phyloP scores from a whole-genome alignment of 2,329 filamentous ascomycete species.

The Graphilbum ipis-grandicollis region DNA sequence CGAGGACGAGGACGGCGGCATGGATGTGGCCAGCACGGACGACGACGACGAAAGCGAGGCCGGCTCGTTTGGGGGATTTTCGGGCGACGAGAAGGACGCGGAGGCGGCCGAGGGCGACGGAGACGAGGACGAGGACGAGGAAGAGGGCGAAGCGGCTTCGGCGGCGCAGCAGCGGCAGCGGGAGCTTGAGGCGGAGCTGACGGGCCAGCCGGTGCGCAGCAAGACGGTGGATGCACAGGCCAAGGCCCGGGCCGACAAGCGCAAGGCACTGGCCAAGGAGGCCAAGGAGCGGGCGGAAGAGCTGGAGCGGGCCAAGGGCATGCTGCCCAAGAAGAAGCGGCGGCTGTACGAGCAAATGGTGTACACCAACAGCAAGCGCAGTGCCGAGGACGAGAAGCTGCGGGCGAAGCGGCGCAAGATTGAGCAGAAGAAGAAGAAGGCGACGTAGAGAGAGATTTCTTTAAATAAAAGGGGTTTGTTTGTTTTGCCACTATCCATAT shows the following conservation, averaged over 20 bases:
- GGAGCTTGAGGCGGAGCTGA: constrained; percentile 84
- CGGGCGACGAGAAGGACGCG: constrained; percentile 15
- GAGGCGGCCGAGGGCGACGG: constrained; percentile 25
- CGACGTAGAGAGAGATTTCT: constrained; percentile 11
- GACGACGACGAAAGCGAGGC: constrained; percentile 36
- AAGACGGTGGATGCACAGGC: constrained; percentile 24
- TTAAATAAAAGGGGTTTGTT: no score
- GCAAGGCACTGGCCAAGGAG: constrained; percentile 52
- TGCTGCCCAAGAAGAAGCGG: constrained; percentile 95
- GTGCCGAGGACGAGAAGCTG: constrained; percentile 74
- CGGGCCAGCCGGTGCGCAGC: constrained; percentile 41
- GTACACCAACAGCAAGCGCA: constrained; percentile 87
- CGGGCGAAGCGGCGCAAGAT: constrained; percentile 80
- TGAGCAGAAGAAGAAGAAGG: constrained; percentile 38
- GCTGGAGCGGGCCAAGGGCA: constrained; percentile 84
- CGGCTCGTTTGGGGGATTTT: constrained; percentile 31
- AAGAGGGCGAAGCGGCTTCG: constrained; percentile 42
- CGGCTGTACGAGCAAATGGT: constrained; percentile 97
- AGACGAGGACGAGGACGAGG: constrained; percentile 20
- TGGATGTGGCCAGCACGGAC: constrained; percentile 28
- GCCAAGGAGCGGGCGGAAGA: constrained; percentile 68
- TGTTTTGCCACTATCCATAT: no score
- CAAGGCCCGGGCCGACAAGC: constrained; percentile 51
- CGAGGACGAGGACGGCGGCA: constrained; percentile 25
- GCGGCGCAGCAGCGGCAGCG: constrained; percentile 58